Evolutionary conservation across 2,329 filamentous ascomycete genomes (phyloP), one percentile per base, ranked within the genome.

Genomic region (Helicocarpus griseus): DNA sequence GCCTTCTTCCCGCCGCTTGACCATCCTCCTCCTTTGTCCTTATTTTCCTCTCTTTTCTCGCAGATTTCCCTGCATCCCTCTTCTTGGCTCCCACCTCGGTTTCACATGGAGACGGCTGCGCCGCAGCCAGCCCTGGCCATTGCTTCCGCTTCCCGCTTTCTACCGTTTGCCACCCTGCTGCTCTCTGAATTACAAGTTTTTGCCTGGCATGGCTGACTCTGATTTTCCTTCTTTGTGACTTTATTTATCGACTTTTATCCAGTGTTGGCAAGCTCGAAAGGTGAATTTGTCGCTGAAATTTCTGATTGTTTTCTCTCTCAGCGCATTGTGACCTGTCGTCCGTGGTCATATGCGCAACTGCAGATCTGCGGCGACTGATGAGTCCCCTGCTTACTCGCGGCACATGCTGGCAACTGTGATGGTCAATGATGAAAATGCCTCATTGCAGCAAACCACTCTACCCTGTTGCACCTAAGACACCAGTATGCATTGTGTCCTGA

Each of bases 21-120:
- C 40, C 46, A 26, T 39, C 35, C 48, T 52, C 35, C 52, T 48
- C 51, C 44, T 43, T 51, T 40, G 39, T 51, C 38, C 47, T 17
- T 48, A 44, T 49, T 33, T 43, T 43, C 40, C 39, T 48, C 19
- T 51, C 29, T 39, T 46, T 45, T 26, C 39, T 49, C 26, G n/a
- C 19, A 40, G 38, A n/a, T 40, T 21, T 40, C 28, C 35, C 24
- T 35, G 17, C n/a, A 49, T 19, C 38, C 38, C 31, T 49, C 47
- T 38, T 49, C 38, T 49, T 41, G n/a, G 46, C 46, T 28, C 38
- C 47, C 33, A 49, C 24, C 33, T 38, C 24, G 8, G 38, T n/a
- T 13, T 49, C 19, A 39, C 44, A 31, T 19, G 44, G 24, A 28
- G n/a, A 28, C 24, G 44, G 29, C 44, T 47, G 24, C 44, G 44